Percentiles rank a stretch among this genome's conserved stretches.
Conservation (phyloP, 495 filamentous ascomycete genomes). For the Trypethelium eluteriae region DNA sequence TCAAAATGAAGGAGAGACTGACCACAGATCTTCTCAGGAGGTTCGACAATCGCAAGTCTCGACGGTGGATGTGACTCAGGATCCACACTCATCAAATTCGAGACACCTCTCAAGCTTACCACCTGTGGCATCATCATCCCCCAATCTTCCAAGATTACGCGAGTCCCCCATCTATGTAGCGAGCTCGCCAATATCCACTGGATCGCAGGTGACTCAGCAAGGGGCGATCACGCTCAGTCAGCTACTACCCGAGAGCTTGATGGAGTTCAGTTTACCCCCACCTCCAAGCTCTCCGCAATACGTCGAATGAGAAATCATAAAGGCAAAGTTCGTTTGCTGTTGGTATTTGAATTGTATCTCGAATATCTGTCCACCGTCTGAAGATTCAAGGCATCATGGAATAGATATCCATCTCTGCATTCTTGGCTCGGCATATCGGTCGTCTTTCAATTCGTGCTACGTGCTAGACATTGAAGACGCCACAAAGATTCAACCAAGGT, state of each 20-base stretch:
- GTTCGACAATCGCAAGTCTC: constrained; percentile 6
- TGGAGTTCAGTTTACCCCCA: background rate
- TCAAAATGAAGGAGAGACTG: background rate
- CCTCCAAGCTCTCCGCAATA: background rate
- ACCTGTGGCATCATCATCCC: background rate
- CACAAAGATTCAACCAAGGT: too few relatives aligned
- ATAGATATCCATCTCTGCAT: background rate
- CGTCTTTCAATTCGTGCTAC: background rate
- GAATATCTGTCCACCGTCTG: too few relatives aligned
- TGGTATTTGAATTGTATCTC: background rate
- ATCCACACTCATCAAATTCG: background rate
- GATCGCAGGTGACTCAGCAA: background rate
- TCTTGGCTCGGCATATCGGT: background rate
- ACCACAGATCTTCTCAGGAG: background rate
- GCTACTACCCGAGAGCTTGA: constrained; percentile 1
- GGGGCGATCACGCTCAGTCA: background rate
- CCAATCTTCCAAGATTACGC: background rate
- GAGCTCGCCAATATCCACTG: background rate
- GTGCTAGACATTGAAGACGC: too few relatives aligned
- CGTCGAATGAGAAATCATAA: background rate
- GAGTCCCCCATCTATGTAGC: background rate
- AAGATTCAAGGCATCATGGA: too few relatives aligned
- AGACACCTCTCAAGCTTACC: background rate
- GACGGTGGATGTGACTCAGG: background rate
- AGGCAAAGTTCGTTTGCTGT: background rate